Conservation (phyloP, 208 protist species). For the Trypanosoma cruzi region DNA sequence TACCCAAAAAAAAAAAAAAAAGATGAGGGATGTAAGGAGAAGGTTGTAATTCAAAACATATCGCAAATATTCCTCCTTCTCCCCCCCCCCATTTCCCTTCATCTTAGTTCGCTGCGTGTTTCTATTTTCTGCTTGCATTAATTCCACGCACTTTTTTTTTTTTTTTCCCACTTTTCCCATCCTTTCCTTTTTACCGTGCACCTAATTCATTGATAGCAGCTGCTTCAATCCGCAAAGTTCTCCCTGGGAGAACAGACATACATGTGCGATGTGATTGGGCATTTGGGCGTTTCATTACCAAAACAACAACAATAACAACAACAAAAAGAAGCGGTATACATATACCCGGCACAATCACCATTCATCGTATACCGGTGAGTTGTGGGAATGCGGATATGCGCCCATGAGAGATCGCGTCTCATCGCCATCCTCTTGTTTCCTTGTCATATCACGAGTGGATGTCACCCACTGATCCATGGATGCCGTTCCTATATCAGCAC, state of each 20-base stretch:
- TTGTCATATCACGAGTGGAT: neutral
- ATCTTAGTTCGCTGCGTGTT: too few species aligned
- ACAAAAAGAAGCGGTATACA: neutral
- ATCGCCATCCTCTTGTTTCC: constrained; percentile 16
- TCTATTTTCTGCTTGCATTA: too few species aligned
- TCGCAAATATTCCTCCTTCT: constrained; percentile 1
- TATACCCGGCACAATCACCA: constrained; percentile 2
- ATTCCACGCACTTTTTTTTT: neutral
- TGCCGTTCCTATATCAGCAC: neutral
- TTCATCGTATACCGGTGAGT: constrained; percentile 55
- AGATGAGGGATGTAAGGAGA: neutral
- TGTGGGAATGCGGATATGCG: constrained; percentile 21
- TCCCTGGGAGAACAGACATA: neutral
- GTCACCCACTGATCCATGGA: neutral
- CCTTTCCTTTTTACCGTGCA: constrained; percentile 1
- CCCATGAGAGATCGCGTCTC: constrained; percentile 27
- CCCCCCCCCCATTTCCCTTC: neutral
- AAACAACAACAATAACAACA: neutral
- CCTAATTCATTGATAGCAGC: neutral
- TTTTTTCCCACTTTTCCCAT: constrained; percentile 12
- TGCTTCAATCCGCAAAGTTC: neutral
- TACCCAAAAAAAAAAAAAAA: constrained; percentile 4
- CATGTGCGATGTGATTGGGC: neutral
- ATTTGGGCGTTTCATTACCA: neutral
- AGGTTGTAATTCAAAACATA: constrained; percentile 15